phyloP scores from a whole-genome alignment of 306 rosid species.

The Lathyrus tuberosus region DNA sequence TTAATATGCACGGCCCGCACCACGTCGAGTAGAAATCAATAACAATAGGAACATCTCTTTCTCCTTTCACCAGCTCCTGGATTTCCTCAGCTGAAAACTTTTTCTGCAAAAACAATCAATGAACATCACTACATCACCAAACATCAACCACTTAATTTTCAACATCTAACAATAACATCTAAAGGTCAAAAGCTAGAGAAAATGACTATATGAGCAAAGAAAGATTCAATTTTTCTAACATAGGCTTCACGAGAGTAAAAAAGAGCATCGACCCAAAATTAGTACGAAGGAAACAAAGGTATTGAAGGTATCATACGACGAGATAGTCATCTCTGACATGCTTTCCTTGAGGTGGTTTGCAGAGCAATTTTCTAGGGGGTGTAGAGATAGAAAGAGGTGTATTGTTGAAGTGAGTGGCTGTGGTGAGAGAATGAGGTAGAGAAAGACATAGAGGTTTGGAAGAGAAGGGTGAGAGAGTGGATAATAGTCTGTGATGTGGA shows the following conservation, averaged over 20 bases:
- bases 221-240: no score
- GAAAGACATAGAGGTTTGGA: background rate
- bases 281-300: no score
- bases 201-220: no score
- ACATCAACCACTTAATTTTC: no score
- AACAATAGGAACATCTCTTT: conserved; percentile 79
- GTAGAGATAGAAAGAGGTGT: conserved; percentile 51
- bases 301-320: conserved; percentile 56
- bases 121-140: no score
- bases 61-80: conserved; percentile 90
- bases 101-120: conserved; percentile 52
- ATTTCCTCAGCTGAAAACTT: conserved; percentile 78
- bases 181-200: no score
- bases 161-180: no score
- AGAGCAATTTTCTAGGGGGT: conserved; percentile 53
- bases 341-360: conserved; percentile 73
- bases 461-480: conserved; percentile 43
- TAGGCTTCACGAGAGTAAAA: no score
- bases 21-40: conserved; percentile 93
- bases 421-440: conserved; percentile 49
- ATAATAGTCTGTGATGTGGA: background rate
- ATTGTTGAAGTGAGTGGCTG: conserved; percentile 30
- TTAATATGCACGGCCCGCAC: conserved; percentile 95
- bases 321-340: conserved; percentile 74
- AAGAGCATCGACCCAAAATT: no score